Evolutionary conservation across 345 rosid genomes (phyloP).

Genomic region (Arabis alpina): DNA sequence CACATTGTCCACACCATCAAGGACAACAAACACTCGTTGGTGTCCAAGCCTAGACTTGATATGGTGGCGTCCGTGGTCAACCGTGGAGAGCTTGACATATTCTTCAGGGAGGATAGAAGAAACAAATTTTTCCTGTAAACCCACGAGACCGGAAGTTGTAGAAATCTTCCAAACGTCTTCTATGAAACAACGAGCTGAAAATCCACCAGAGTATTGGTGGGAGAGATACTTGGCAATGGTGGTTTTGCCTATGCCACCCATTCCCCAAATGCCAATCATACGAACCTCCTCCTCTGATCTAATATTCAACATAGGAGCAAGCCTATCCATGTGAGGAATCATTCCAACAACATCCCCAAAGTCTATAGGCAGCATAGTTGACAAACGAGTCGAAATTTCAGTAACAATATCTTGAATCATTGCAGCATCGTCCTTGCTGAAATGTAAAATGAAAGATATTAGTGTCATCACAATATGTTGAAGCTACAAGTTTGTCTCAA

Average conservation of each 20-base stretch:
- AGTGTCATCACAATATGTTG: too few species aligned
- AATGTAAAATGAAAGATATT: background rate
- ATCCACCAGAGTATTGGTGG: slow-evolving; percentile 1
- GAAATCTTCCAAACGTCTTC: slow-evolving; percentile 21
- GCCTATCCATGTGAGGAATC: background rate
- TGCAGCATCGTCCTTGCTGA: slow-evolving; percentile 10
- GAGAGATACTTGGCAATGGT: slow-evolving; percentile 38
- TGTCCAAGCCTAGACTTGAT: background rate
- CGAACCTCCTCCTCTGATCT: background rate
- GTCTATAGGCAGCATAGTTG: background rate
- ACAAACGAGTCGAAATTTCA: slow-evolving; percentile 1
- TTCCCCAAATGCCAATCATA: slow-evolving; percentile 23
- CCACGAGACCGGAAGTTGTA: background rate
- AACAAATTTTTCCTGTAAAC: slow-evolving; percentile 5
- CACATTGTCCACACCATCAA: background rate
- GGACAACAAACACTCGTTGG: background rate
- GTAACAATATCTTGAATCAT: slow-evolving; percentile 23
- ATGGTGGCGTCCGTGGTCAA: background rate
- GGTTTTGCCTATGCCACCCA: slow-evolving; percentile 46
- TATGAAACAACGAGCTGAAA: slow-evolving; percentile 28
- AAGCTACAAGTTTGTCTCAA: too few species aligned
- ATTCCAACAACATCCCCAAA: slow-evolving; percentile 26
- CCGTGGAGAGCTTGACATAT: background rate
- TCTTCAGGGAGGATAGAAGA: background rate
- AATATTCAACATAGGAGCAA: background rate